Conservation (phyloP, 306 rosid genomes). For the Dryas octopetala region DNA sequence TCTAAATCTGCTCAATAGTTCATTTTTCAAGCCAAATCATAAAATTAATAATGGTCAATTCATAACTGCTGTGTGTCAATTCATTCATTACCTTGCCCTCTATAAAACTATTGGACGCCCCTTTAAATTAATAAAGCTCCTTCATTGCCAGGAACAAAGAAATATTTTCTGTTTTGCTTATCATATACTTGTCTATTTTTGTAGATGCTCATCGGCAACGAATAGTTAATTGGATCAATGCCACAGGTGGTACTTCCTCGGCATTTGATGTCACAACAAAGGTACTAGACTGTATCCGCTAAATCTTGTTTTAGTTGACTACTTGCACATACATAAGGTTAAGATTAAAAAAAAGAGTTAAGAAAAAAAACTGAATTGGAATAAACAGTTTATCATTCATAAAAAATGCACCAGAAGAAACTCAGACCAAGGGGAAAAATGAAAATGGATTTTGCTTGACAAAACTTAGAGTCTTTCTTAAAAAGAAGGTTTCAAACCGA, state of each 20-base stretch:
- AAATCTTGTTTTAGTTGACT: background rate
- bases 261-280: conserved; percentile 85
- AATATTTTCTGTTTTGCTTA: background rate
- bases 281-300: conserved; percentile 34
- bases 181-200: conserved; percentile 21
- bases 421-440: background rate
- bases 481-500: too few relatives aligned
- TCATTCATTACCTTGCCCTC: background rate
- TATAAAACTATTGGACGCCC: background rate
- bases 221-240: conserved; percentile 77
- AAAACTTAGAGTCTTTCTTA: background rate
- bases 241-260: conserved; percentile 66
- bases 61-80: background rate
- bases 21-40: background rate
- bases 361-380: background rate
- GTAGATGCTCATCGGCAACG: conserved; percentile 79
- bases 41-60: background rate
- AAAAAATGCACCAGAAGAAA: background rate
- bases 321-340: background rate
- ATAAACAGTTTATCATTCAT: background rate
- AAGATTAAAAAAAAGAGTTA: background rate
- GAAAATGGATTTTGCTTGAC: background rate
- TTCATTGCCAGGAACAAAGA: background rate
- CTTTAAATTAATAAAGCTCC: background rate
- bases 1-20: background rate